Conservation (phyloP, 1,284 basidiomycete genomes). For the Entoloma clypeatum region DNA sequence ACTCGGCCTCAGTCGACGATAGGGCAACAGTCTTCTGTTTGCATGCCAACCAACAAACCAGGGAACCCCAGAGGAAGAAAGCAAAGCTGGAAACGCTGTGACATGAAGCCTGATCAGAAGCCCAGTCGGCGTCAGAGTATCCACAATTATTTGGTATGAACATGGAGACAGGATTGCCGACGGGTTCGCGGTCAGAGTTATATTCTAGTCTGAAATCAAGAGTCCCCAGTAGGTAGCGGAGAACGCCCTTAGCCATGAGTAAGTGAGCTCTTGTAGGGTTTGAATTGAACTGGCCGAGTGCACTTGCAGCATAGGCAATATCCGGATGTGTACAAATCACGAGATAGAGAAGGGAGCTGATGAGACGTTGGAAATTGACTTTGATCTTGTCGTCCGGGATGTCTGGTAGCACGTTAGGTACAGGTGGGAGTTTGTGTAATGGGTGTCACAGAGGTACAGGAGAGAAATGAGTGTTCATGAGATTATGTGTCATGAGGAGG, state of each 20-base stretch:
- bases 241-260: constrained; percentile 25
- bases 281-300: constrained; percentile 24
- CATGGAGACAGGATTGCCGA: constrained; percentile 3
- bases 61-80: no score
- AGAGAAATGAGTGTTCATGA: not conserved
- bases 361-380: constrained; percentile 1
- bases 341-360: constrained; percentile 23
- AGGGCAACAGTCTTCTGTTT: constrained; percentile 26
- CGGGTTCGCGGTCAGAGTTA: not conserved
- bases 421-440: not conserved
- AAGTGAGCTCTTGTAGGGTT: constrained; percentile 21
- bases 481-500: not conserved
- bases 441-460: constrained; percentile 6
- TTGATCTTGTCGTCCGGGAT: constrained; percentile 5
- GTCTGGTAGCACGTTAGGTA: not conserved
- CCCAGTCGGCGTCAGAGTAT: no score
- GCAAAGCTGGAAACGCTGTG: constrained; percentile 23
- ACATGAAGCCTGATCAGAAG: constrained; percentile 15
- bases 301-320: constrained; percentile 25
- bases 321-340: constrained; percentile 26
- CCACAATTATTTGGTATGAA: constrained; percentile 20
- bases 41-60: constrained; percentile 23
- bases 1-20: constrained; percentile 28
- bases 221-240: constrained; percentile 30
- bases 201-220: constrained; percentile 18